Conservation (phyloP, 257 asterid genomes). For the Solanum virginianum region DNA sequence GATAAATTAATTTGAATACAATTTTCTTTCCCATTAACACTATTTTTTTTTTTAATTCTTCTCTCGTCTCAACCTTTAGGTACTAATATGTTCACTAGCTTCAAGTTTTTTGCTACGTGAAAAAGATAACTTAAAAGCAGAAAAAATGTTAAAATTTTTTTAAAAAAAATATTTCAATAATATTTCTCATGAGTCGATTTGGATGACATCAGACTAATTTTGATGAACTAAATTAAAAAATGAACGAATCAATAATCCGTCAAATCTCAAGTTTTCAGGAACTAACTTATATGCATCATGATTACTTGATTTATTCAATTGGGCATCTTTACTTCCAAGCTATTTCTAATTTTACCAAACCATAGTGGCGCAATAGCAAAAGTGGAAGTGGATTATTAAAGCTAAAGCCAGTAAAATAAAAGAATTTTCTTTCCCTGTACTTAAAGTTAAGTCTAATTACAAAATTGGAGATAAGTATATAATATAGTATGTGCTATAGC, state of each 20-base stretch:
- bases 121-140: not conserved
- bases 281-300: not conserved
- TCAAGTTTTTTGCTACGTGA: not conserved
- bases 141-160: not conserved
- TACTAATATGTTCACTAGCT: not conserved
- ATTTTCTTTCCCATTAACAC: not conserved
- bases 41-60: not conserved
- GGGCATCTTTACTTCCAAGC: conserved; percentile 15
- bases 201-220: too few relatives aligned
- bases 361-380: conserved; percentile 4
- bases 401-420: conserved; percentile 15
- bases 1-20: not conserved
- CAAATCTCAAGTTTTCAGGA: not conserved
- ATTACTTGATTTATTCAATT: not conserved
- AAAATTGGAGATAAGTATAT: not conserved
- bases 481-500: not conserved
- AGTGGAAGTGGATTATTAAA: conserved; percentile 12
- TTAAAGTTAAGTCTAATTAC: not conserved
- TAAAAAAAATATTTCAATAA: not conserved
- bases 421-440: not conserved
- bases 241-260: too few relatives aligned
- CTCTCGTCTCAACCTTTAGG: not conserved
- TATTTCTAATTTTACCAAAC: conserved; percentile 13
- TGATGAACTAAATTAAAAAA: not conserved
- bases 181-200: not conserved